Percentiles rank a stretch among this genome's conserved stretches.
Evolutionary conservation across 75 land plant genomes (phyloP).

Genomic region (Selaginella tamariscina): DNA sequence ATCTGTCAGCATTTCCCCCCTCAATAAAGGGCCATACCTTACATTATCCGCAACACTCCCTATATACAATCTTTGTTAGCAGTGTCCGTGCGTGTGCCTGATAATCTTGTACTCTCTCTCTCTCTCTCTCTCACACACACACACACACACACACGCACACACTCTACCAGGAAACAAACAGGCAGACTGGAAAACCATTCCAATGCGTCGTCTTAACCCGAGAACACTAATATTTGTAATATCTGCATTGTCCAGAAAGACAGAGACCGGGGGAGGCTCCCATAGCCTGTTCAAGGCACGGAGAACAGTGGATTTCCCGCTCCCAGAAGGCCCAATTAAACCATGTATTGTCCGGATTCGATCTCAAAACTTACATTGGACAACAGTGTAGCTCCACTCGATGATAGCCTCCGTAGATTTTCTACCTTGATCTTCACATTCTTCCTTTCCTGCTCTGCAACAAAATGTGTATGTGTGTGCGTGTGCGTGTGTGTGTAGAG

Average conservation of each 20-base stretch:
- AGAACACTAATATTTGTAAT: not conserved
- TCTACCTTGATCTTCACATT: constrained; percentile 29
- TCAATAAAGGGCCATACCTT: constrained; percentile 8
- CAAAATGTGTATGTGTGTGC: too few relatives aligned
- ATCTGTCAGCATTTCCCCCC: not conserved
- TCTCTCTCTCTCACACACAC: not conserved
- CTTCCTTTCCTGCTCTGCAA: not conserved
- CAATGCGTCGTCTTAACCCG: constrained; percentile 1
- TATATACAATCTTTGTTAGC: too few relatives aligned
- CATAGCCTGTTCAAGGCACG: constrained; percentile 12
- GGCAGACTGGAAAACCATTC: constrained; percentile 13
- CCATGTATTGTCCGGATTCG: constrained; percentile 16
- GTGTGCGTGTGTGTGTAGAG: too few relatives aligned
- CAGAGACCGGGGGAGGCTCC: constrained; percentile 10
- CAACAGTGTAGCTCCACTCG: constrained; percentile 28
- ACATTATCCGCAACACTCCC: constrained; percentile 18
- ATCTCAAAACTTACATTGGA: constrained; percentile 33
- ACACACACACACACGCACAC: not conserved
- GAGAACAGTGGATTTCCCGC: constrained; percentile 13
- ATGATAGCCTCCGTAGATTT: constrained; percentile 28
- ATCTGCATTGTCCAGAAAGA: constrained; percentile 10
- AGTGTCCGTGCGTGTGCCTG: too few relatives aligned
- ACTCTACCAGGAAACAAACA: constrained; percentile 4
- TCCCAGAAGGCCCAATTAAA: constrained; percentile 13
- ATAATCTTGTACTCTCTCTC: too few relatives aligned